Evolutionary conservation across 306 rosid genomes (phyloP), one percentile per base, ranked within the genome.

Genomic region (Coriaria nepalensis): DNA sequence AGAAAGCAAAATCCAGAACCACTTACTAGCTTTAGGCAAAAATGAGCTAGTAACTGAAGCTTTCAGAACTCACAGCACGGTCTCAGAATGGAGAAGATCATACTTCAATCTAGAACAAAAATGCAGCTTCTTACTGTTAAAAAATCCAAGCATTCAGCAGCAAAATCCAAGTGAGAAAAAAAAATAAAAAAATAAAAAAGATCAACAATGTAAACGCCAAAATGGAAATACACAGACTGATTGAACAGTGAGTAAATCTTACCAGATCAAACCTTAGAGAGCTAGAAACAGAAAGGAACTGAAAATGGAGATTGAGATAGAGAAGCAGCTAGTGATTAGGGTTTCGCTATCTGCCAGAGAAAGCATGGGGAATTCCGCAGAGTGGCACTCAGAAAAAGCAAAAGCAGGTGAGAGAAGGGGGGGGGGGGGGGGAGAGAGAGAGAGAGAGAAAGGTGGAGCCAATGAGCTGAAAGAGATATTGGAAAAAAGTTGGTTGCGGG

Each of bases 201-300:
- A 52, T 50, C 33, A 42, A 15, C 2, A 14, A 12, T 48, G 36
- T 41, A 33, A 20, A 20, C 59, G 11, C 45, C 10, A 50, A 9
- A 45, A 33, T 35, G 36, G 55, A 29, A 56, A 49, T 32, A 15
- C 20, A 11, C 45, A 6, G 63, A 43, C 15, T 6, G 32, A 47
- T 39, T 52, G 57, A 64, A 53, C 52, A 48, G 62, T 29, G 73
- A 50, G 5, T 35, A 49, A 75, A 88, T 78, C 95, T 74, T 66
- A 40, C 12, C 9, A n/a, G n/a, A n/a, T n/a, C n/a, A 48, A 55
- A 13, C 54, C 42, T 51, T 9, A 45, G 14, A 15, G 20, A 45
- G 20, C 32, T 15, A 8, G 59, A 40, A 60, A 59, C 34, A 6
- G 66, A 38, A 60, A 57, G 11, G 57, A 46, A 61, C 29, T 20